Percentiles rank a stretch among this genome's conserved stretches.
These are phyloP conservation scores for Grigorovia jiainica DNA, from an alignment of 805 yeast genomes.

Conservation along the genomic window DNA sequence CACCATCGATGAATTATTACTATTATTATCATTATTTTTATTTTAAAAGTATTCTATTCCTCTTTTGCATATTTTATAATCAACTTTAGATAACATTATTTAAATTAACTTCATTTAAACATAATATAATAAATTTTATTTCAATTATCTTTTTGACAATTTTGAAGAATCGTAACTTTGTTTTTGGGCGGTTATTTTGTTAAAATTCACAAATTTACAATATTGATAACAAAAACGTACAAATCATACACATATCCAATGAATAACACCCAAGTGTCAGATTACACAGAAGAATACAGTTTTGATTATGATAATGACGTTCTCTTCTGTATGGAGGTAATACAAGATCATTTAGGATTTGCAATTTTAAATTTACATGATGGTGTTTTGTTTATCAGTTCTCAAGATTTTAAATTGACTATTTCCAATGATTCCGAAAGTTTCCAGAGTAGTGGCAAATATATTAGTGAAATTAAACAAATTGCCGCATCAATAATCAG, in stretches of 20 bases:
- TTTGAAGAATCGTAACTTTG: background rate
- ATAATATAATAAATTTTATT: background rate
- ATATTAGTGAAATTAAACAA: constrained; percentile 10
- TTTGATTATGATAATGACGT: constrained; percentile 6
- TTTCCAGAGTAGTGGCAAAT: background rate
- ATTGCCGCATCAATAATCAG: constrained; percentile 10
- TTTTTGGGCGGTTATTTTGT: background rate
- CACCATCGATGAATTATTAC: no score
- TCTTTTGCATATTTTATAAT: background rate
- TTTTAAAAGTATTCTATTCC: no score
- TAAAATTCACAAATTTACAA: no score
- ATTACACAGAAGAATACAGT: background rate
- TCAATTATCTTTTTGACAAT: no score
- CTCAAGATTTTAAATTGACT: constrained; percentile 11
- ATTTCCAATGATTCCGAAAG: background rate
- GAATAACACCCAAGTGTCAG: no score
- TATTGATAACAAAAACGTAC: no score
- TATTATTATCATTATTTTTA: no score
- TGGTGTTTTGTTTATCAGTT: constrained; percentile 6
- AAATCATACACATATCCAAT: no score
- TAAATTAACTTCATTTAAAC: background rate
- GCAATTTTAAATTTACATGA: constrained; percentile 8
- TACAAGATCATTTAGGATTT: constrained; percentile 8
- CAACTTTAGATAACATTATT: background rate
- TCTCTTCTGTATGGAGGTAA: constrained; percentile 11